phyloP scores from a whole-genome alignment of 176 grass and related monocot species.

The Elaeis guineensis region DNA sequence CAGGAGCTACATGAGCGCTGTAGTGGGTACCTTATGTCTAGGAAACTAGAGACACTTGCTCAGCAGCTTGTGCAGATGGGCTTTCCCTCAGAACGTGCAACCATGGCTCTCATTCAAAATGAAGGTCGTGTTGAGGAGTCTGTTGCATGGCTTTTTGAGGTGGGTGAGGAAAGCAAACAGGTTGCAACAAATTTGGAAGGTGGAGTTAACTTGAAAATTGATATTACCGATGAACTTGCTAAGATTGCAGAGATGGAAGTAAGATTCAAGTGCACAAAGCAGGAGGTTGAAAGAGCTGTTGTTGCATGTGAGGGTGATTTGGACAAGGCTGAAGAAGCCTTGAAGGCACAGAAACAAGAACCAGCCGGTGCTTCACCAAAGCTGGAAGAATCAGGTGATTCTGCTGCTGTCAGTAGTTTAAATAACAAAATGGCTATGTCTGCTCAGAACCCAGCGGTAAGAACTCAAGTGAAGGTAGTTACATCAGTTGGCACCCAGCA shows the following conservation, averaged over 20 bases:
- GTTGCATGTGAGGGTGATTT: slow-evolving; percentile 91
- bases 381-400: slow-evolving; percentile 42
- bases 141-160: slow-evolving; percentile 90
- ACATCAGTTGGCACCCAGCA: slow-evolving; percentile 38
- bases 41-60: slow-evolving; percentile 69
- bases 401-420: slow-evolving; percentile 21
- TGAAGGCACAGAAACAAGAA: slow-evolving; percentile 85
- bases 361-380: slow-evolving; percentile 23
- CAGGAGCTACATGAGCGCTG: slow-evolving; percentile 95
- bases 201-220: slow-evolving; percentile 73
- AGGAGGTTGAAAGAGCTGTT: slow-evolving; percentile 93
- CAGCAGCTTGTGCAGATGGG: slow-evolving; percentile 93
- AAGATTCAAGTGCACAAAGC: slow-evolving; percentile 78
- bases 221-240: slow-evolving; percentile 74
- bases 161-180: slow-evolving; percentile 66
- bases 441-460: slow-evolving; percentile 30
- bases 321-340: slow-evolving; percentile 63
- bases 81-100: slow-evolving; percentile 85
- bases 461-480: slow-evolving; percentile 48
- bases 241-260: slow-evolving; percentile 69
- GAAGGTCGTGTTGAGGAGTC: slow-evolving; percentile 86
- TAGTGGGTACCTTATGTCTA: slow-evolving; percentile 88
- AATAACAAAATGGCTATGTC: slow-evolving; percentile 39
- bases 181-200: slow-evolving; percentile 45
- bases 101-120: slow-evolving; percentile 94